Evolutionary conservation across 1,284 basidiomycete genomes (phyloP).

Genomic region (Kalmanozyma brasiliensis): DNA sequence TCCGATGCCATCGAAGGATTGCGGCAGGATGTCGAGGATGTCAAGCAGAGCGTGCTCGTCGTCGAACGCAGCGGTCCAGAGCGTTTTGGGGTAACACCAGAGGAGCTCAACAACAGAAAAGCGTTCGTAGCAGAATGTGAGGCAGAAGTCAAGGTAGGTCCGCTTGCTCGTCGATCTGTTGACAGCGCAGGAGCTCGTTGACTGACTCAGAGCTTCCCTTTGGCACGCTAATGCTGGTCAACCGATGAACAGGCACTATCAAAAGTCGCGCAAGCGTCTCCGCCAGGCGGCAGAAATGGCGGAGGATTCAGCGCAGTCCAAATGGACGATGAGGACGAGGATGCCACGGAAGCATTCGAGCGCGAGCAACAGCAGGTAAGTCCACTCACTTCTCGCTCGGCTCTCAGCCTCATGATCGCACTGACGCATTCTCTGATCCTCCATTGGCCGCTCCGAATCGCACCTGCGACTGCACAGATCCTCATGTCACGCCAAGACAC

Average conservation of each 20-base stretch:
- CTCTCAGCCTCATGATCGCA: too few relatives aligned
- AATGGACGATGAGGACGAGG: slow-evolving; percentile 47
- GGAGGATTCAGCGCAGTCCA: slow-evolving; percentile 34
- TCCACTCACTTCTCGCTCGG: too few relatives aligned
- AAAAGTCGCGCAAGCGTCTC: slow-evolving; percentile 16
- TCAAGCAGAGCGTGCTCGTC: slow-evolving; percentile 59
- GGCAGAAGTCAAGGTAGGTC: slow-evolving; percentile 43
- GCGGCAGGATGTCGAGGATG: slow-evolving; percentile 60
- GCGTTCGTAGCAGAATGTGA: slow-evolving; percentile 54
- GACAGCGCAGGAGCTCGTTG: too few relatives aligned
- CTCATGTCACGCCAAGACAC: slow-evolving; percentile 62
- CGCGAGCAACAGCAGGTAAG: slow-evolving; percentile 65
- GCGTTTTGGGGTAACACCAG: slow-evolving; percentile 54
- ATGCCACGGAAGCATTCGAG: slow-evolving; percentile 58
- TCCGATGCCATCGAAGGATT: slow-evolving; percentile 53
- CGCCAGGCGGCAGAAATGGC: slow-evolving; percentile 16
- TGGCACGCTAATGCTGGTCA: too few relatives aligned
- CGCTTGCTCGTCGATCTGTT: too few relatives aligned
- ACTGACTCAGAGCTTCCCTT: too few relatives aligned
- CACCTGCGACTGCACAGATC: too few relatives aligned
- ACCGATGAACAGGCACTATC: slow-evolving; percentile 20
- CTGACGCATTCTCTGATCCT: too few relatives aligned
- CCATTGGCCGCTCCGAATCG: too few relatives aligned
- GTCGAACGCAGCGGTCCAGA: slow-evolving; percentile 61
- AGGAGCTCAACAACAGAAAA: slow-evolving; percentile 51